These are phyloP conservation scores for Blastocladiella britannica DNA, from an alignment of 192 early-diverging fungal genomes.

Conservation along the genomic window DNA sequence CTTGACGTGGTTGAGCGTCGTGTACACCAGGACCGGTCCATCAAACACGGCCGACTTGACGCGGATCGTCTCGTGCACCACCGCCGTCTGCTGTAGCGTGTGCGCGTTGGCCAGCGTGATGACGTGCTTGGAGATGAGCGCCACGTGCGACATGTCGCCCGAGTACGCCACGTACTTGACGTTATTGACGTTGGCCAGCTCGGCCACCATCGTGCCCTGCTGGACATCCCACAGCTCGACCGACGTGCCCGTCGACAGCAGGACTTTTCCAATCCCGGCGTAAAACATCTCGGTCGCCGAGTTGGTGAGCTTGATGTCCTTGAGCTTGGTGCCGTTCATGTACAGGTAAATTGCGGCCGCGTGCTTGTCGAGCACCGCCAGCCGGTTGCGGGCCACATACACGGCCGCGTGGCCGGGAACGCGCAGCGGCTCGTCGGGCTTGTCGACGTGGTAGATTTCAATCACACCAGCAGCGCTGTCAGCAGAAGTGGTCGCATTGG, in stretches of 20 bases:
- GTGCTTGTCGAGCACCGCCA: conserved; percentile 81
- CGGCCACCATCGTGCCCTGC: conserved; percentile 46
- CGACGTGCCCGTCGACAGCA: conserved; percentile 57
- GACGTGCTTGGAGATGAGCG: conserved; percentile 88
- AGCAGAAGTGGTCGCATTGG: too few species aligned
- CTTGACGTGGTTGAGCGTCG: conserved; percentile 96
- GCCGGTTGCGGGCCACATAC: conserved; percentile 91
- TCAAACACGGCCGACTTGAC: conserved; percentile 97
- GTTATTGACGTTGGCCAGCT: conserved; percentile 50
- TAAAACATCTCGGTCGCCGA: conserved; percentile 70
- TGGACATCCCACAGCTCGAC: conserved; percentile 87
- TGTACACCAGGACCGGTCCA: conserved; percentile 75
- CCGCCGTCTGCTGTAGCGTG: conserved; percentile 61
- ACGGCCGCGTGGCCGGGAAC: conserved; percentile 43
- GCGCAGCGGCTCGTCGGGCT: conserved; percentile 24
- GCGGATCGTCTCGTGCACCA: conserved; percentile 92
- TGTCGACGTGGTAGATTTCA: conserved; percentile 71
- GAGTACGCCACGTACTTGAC: conserved; percentile 94
- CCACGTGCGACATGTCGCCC: conserved; percentile 64
- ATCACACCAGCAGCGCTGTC: too few species aligned
- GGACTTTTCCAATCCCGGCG: conserved; percentile 61
- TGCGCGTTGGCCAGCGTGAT: conserved; percentile 71
- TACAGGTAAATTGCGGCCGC: conserved; percentile 68
- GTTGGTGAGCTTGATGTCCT: conserved; percentile 63
- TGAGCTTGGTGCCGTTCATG: conserved; percentile 74